A percentile compares a stretch with the other conserved stretches of the same genome.
phyloP scores from a whole-genome alignment of 352 stramenopile species.

The Saprolegnia diclina region DNA sequence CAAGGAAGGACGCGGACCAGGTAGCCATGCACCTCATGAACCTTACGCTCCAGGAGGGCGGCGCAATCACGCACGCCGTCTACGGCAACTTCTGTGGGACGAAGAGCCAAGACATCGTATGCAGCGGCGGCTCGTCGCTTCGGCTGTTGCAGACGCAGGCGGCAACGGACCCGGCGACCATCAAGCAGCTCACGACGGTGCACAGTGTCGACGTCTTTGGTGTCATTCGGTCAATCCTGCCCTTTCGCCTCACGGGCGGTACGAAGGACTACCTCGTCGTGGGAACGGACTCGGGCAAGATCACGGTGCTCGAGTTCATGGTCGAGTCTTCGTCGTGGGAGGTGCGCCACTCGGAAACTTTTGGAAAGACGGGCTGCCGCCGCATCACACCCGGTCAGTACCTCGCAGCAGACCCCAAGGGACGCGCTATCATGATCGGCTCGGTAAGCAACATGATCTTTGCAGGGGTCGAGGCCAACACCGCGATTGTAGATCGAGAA shows the following conservation, averaged over 20 bases:
- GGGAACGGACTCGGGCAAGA: slow-evolving; percentile 93
- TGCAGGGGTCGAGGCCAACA: background rate
- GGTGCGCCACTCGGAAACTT: slow-evolving; percentile 91
- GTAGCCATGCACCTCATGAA: slow-evolving; percentile 78
- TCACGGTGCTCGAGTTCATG: slow-evolving; percentile 95
- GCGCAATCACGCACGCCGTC: slow-evolving; percentile 71
- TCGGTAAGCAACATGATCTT: slow-evolving; percentile 29
- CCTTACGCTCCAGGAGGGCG: slow-evolving; percentile 80
- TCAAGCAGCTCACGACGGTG: slow-evolving; percentile 67
- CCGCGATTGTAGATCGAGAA: slow-evolving; percentile 85
- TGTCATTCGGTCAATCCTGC: slow-evolving; percentile 87
- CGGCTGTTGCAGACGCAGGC: slow-evolving; percentile 80
- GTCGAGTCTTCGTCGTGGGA: slow-evolving; percentile 61
- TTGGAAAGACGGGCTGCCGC: slow-evolving; percentile 94
- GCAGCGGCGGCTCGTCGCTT: slow-evolving; percentile 89
- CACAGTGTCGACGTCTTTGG: slow-evolving; percentile 86
- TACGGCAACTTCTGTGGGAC: slow-evolving; percentile 90
- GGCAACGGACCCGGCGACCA: slow-evolving; percentile 49
- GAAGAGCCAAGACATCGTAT: slow-evolving; percentile 93
- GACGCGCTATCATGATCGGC: slow-evolving; percentile 94
- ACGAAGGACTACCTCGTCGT: slow-evolving; percentile 95
- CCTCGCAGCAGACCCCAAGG: slow-evolving; percentile 94
- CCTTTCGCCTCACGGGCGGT: slow-evolving; percentile 83
- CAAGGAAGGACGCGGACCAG: background rate
- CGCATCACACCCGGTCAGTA: slow-evolving; percentile 98